phyloP scores from a whole-genome alignment of 495 filamentous ascomycete species.

The Massariosphaeria phaeospora region DNA sequence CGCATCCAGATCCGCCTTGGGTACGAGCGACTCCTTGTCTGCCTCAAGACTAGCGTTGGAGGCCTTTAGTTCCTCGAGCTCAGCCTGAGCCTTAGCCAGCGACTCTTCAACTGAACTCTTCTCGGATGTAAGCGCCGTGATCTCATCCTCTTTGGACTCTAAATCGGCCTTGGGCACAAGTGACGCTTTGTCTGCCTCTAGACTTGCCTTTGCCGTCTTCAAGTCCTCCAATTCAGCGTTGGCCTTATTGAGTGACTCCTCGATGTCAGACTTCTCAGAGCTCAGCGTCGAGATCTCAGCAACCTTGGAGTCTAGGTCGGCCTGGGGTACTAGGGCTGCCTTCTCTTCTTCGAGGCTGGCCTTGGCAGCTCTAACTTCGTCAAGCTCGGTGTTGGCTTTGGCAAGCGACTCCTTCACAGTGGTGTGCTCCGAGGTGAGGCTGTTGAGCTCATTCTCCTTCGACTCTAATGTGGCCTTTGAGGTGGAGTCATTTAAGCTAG shows the following conservation, averaged over 20 bases:
- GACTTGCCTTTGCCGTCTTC: neutral
- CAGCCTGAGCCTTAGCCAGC: conserved; percentile 5
- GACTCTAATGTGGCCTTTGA: neutral
- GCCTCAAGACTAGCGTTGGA: neutral
- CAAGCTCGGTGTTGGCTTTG: conserved; percentile 5
- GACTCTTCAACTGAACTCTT: conserved; percentile 7
- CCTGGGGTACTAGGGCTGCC: neutral
- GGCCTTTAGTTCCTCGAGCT: neutral
- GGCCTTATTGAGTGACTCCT: neutral
- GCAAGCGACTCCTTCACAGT: conserved; percentile 6
- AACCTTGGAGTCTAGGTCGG: conserved; percentile 1
- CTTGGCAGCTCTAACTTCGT: neutral
- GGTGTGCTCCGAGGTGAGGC: conserved; percentile 9
- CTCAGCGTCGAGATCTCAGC: neutral
- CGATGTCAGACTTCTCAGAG: neutral
- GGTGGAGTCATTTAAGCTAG: neutral
- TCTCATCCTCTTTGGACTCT: conserved; percentile 1
- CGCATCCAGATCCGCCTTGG: neutral
- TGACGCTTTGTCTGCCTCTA: neutral
- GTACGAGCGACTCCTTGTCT: neutral
- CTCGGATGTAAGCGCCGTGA: conserved; percentile 6
- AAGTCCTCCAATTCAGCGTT: conserved; percentile 2
- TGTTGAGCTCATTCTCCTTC: conserved; percentile 3
- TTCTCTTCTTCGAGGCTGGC: neutral
- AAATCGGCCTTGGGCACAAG: conserved; percentile 9